A percentile compares a stretch with the other conserved stretches of the same genome.
phyloP scores from a whole-genome alignment of 805 yeast species.

The Suhomyces sp. region DNA sequence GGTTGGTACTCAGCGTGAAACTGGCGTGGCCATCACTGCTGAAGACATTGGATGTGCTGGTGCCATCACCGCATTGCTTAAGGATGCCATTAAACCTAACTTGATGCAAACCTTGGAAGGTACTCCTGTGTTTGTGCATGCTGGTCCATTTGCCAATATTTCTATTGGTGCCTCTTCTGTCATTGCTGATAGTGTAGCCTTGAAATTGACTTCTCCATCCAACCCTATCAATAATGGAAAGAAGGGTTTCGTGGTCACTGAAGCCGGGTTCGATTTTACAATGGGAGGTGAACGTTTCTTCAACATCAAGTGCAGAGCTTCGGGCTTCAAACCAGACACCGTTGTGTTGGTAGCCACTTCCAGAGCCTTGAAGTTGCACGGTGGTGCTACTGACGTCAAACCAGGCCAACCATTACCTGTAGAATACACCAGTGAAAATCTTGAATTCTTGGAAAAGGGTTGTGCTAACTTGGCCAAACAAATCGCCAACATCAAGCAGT shows the following conservation, averaged over 20 bases:
- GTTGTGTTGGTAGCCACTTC: conserved; percentile 95
- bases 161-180: conserved; percentile 86
- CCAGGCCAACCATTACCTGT: conserved; percentile 87
- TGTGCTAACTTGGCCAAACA: conserved; percentile 89
- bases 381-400: conserved; percentile 95
- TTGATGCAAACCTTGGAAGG: conserved; percentile 88
- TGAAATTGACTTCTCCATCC: conserved; percentile 62
- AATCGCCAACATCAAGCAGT: conserved; percentile 76
- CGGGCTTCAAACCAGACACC: conserved; percentile 83
- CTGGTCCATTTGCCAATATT: conserved; percentile 86
- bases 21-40: conserved; percentile 74
- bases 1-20: conserved; percentile 59
- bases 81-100: conserved; percentile 82
- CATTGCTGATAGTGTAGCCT: conserved; percentile 77
- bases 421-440: conserved; percentile 77
- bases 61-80: conserved; percentile 75
- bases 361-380: conserved; percentile 94
- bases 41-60: conserved; percentile 87
- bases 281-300: conserved; percentile 90
- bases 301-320: conserved; percentile 89
- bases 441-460: conserved; percentile 73
- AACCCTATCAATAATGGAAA: conserved; percentile 43
- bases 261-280: conserved; percentile 87
- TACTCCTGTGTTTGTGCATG: conserved; percentile 83
- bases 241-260: conserved; percentile 77